These are phyloP conservation scores for Alternaria solani DNA, from an alignment of 2,329 filamentous ascomycete species.

Conservation along the genomic window DNA sequence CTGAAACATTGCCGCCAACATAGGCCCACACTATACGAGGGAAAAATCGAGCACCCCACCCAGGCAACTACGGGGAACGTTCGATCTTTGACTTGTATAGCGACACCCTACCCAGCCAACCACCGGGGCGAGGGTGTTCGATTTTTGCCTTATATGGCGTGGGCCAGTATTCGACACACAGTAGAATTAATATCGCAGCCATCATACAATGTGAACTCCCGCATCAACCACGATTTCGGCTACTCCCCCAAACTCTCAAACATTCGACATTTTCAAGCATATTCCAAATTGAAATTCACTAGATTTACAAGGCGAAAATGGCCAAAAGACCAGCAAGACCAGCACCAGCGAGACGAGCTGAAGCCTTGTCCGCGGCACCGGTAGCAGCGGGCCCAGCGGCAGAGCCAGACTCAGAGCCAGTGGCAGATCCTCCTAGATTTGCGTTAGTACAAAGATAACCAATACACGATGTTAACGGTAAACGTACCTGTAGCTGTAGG, in stretches of 20 bases:
- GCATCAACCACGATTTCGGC: conserved; percentile 4
- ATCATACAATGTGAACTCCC: background rate
- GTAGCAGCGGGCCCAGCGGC: conserved; percentile 31
- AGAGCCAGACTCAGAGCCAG: conserved; percentile 35
- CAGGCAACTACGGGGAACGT: no score
- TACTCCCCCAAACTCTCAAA: background rate
- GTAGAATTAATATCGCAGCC: background rate
- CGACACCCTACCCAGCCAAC: no score
- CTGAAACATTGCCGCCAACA: conserved; percentile 3
- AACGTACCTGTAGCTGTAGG: conserved; percentile 10
- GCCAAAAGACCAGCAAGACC: conserved; percentile 50
- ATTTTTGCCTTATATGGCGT: background rate
- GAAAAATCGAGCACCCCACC: no score
- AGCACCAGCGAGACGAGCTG: conserved; percentile 43
- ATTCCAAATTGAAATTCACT: background rate
- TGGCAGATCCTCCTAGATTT: background rate
- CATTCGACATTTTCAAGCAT: conserved; percentile 1
- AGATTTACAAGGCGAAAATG: conserved; percentile 49
- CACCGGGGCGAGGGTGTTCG: no score
- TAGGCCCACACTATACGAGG: background rate
- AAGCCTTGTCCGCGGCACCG: conserved; percentile 43
- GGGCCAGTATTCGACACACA: background rate
- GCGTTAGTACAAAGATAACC: background rate
- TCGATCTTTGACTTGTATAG: no score
- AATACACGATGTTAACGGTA: background rate